A percentile compares a stretch with the other conserved stretches of the same genome.
Evolutionary conservation across 108 stramenopile genomes (phyloP).

Genomic region (Aureococcus anophagefferens): DNA sequence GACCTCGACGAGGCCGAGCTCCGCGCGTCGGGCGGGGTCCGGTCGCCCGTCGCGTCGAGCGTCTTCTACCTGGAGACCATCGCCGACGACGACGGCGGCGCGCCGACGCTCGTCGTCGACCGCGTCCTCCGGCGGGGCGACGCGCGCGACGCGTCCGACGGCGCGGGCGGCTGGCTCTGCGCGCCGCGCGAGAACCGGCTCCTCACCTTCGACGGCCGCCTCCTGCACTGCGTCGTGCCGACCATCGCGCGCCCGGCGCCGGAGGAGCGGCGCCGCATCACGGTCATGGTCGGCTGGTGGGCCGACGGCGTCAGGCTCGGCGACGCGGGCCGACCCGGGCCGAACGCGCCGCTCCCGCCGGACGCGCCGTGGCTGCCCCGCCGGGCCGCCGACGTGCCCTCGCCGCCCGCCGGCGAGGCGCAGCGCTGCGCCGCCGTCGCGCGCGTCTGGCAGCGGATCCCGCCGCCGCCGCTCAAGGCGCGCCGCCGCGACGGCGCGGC

Average conservation of each 20-base stretch:
- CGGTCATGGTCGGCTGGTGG: conserved; percentile 1
- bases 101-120: background rate
- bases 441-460: background rate
- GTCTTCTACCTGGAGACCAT: background rate
- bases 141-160: background rate
- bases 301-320: background rate
- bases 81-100: background rate
- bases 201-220: background rate
- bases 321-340: background rate
- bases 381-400: background rate
- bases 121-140: background rate
- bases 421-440: background rate
- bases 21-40: background rate
- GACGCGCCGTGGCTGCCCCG: background rate
- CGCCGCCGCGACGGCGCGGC: background rate
- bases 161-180: background rate
- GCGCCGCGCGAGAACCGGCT: background rate
- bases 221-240: background rate
- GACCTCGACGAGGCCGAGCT: background rate
- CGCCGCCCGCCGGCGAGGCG: background rate
- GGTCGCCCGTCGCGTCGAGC: background rate
- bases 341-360: background rate
- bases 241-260: background rate
- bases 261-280: background rate
- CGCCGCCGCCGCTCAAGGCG: no score